Evolutionary conservation across 371 early-diverging fungal species (phyloP), one percentile per base, ranked within the genome.

Genomic region (Apophysomyces variabilis): DNA sequence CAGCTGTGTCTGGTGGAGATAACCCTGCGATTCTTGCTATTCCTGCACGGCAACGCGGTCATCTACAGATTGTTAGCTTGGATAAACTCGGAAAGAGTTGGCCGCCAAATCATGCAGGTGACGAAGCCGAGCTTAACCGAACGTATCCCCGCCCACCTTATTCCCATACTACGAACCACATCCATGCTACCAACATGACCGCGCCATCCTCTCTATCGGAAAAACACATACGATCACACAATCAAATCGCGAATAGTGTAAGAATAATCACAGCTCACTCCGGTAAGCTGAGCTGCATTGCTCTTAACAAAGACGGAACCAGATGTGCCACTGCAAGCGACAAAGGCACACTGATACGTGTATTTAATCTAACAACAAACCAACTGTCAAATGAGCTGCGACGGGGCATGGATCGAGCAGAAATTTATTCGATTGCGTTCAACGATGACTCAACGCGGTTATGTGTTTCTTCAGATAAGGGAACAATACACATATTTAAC

Each of bases 401-500:
- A 41, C 79, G 98, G 58, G 97, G 98, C 14, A 86, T 90, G 60
- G 98, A 97, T 69, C 75, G 91, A 21, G 97, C 97, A 7, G 92
- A 91, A 61, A 96, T 97, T 21, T 94, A 89, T 75, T 83, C 90
- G 57, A 90, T 97, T 43, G 92, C 93, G 14, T 96, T 97, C 72
- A 92, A 91, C 66, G 75, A 82, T 43, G 92, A 92, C 61, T 88
- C 87, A 7, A 91, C 92, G 0, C 78, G 93, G 38, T 75, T 96
- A 16, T 90, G 92, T 69, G 95, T 94, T 7, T 89, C 95, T 5
- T 93, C 93, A 0, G 97, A 96, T 76, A 96, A 97, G 68, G 94
- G 94, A 14, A 97, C 98, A 3, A 89, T 97, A 7, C 98, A 97
- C 71, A 80, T 97, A 1, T 97, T 97, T 68, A 92, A 94, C 62